Evolutionary conservation across 345 rosid genomes (phyloP), one percentile per base, ranked within the genome.

Genomic region (Citrus reticulata): DNA sequence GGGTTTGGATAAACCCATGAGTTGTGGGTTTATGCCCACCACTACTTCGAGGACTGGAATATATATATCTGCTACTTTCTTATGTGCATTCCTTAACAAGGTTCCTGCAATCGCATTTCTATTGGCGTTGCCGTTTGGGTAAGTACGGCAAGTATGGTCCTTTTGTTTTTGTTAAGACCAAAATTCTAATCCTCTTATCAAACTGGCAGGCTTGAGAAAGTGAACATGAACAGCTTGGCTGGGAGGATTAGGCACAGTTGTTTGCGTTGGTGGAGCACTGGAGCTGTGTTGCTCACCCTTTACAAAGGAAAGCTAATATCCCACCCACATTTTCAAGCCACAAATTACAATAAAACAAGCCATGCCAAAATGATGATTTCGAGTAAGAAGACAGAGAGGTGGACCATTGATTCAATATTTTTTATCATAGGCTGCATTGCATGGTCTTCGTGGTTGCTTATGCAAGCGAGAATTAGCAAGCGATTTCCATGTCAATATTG

Each of bases 101-200:
- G 89, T 90, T n/a, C 93, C 97, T 39, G 95, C 90, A 2, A 40
- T 85, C 59, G 90, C 97, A 40, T 93, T 93, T 79, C 69, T 90
- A 2, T 78, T 90, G 83, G 93, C 95, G 71, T 82, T 90, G 24
- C 79, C 92, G 62, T 85, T 88, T 75, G 78, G 93, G 94, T 90
- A 87, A 66, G 78, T 1, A 30, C 22, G 4, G 61, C 10, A n/a
- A 29, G 2, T 20, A 30, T 22, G 3, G 3, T 39, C 13, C 30
- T 24, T 32, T 77, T 42, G 24, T 25, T 16, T 54, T 76, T 22
- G 24, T 35, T 37, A 27, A n/a, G 42, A 63, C 4, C 14, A 65
- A 66, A 37, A 0, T 54, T 57, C 27, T 39, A 77, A 29, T 14
- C 2, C 5, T 25, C 19, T 64, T 14, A 13, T 4, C 11, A 9